Percentiles rank a stretch among this genome's conserved stretches.
phyloP scores from a whole-genome alignment of 179 eudicot species.

The Nepenthes alata region DNA sequence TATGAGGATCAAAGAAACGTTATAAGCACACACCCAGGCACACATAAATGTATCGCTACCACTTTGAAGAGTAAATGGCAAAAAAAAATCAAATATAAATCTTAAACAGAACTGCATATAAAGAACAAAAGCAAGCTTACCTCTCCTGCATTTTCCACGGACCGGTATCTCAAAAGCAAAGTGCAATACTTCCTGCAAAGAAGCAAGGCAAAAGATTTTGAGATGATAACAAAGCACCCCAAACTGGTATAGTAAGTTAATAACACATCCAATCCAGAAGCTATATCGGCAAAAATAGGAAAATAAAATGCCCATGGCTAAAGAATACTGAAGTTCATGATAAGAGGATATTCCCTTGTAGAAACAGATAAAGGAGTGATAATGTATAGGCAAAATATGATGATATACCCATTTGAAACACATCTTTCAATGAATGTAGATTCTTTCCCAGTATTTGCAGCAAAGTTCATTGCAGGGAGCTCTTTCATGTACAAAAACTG shows the following conservation, averaged over 20 bases:
- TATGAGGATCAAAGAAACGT: too few species aligned
- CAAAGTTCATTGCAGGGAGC: slow-evolving; percentile 81
- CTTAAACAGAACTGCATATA: neutral
- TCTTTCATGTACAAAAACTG: slow-evolving; percentile 48
- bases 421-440: slow-evolving; percentile 83
- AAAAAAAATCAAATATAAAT: neutral
- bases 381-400: neutral
- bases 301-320: too few species aligned
- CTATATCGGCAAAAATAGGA: too few species aligned
- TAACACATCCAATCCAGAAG: too few species aligned
- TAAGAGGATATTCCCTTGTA: neutral
- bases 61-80: neutral
- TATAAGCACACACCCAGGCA: neutral
- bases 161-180: slow-evolving; percentile 39
- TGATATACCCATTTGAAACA: slow-evolving; percentile 59
- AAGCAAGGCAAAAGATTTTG: slow-evolving; percentile 6
- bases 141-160: slow-evolving; percentile 33
- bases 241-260: too few species aligned
- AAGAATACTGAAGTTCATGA: neutral
- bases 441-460: slow-evolving; percentile 85
- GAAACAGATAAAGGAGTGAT: neutral
- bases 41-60: neutral
- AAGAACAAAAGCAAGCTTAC: slow-evolving; percentile 24
- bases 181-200: slow-evolving; percentile 68
- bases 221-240: neutral